Evolutionary conservation across 257 asterid genomes (phyloP).

Genomic region (Solanum tarijense): DNA sequence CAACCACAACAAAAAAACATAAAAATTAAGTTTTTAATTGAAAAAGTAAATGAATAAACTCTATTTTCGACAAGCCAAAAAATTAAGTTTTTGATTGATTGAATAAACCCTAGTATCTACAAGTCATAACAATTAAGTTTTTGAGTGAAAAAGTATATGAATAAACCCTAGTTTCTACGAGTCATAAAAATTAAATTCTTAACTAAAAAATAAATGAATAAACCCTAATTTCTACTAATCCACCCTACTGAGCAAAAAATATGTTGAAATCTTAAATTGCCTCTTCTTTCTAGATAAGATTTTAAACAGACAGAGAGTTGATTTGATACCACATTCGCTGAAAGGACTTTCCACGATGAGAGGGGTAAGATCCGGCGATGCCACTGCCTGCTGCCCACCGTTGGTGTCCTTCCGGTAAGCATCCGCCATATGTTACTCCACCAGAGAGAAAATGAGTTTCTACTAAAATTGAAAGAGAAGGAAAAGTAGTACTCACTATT

Average conservation of each 20-base stretch:
- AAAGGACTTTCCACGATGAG: not conserved
- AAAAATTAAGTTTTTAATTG: not conserved
- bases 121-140: not conserved
- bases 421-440: not conserved
- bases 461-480: not conserved
- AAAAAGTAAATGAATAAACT: not conserved
- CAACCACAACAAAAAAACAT: not conserved
- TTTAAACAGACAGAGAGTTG: not conserved
- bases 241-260: not conserved
- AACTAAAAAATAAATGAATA: not conserved
- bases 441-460: not conserved
- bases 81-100: not conserved
- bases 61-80: not conserved
- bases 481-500: not conserved
- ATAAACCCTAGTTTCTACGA: not conserved
- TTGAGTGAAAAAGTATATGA: not conserved
- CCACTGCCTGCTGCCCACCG: not conserved
- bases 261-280: not conserved
- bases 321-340: not conserved
- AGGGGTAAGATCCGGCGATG: not conserved
- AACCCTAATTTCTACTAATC: not conserved
- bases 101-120: not conserved
- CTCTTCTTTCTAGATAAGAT: not conserved
- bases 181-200: not conserved
- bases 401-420: not conserved